Evolutionary conservation across 108 stramenopile genomes (phyloP).

Genomic region (Pinguiococcus pyrenoidosus): DNA sequence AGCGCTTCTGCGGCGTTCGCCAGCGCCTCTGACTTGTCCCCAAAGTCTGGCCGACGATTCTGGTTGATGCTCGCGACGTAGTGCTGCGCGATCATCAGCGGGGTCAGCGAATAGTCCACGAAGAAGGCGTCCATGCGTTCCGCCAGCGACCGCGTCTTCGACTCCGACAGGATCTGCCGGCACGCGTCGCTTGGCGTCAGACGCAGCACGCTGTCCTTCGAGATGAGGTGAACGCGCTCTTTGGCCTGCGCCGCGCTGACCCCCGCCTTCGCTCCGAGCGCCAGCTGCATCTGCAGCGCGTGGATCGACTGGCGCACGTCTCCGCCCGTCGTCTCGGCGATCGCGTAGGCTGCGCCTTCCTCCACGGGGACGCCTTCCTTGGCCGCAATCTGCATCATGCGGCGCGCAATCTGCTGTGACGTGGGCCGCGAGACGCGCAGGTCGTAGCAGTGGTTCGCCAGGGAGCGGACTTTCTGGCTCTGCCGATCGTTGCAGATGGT

Average conservation of each 20-base stretch:
- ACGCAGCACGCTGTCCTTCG: slow-evolving; percentile 76
- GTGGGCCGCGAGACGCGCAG: slow-evolving; percentile 63
- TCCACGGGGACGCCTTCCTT: slow-evolving; percentile 1
- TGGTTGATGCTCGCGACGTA: slow-evolving; percentile 54
- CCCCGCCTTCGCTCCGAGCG: too few species aligned
- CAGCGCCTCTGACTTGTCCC: slow-evolving; percentile 5
- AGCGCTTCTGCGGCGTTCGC: slow-evolving; percentile 61
- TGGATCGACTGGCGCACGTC: slow-evolving; percentile 67
- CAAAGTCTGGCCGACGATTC: not conserved
- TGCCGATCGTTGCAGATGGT: slow-evolving; percentile 97
- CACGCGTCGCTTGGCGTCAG: slow-evolving; percentile 77
- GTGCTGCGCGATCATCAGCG: slow-evolving; percentile 82
- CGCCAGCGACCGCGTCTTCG: slow-evolving; percentile 15
- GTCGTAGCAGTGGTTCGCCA: slow-evolving; percentile 85
- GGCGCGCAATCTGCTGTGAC: slow-evolving; percentile 54
- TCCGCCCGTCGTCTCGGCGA: slow-evolving; percentile 55
- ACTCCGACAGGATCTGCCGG: slow-evolving; percentile 47
- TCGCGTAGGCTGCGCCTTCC: too few species aligned
- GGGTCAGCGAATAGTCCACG: slow-evolving; percentile 81
- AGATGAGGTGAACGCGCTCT: slow-evolving; percentile 25
- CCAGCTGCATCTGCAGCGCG: slow-evolving; percentile 89
- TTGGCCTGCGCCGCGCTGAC: too few species aligned
- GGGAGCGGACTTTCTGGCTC: slow-evolving; percentile 60
- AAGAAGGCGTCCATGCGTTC: slow-evolving; percentile 85
- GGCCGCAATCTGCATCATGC: slow-evolving; percentile 43